These are phyloP conservation scores for Endotrypanum monterogeii DNA, from an alignment of 208 protist genomes.

Conservation along the genomic window DNA sequence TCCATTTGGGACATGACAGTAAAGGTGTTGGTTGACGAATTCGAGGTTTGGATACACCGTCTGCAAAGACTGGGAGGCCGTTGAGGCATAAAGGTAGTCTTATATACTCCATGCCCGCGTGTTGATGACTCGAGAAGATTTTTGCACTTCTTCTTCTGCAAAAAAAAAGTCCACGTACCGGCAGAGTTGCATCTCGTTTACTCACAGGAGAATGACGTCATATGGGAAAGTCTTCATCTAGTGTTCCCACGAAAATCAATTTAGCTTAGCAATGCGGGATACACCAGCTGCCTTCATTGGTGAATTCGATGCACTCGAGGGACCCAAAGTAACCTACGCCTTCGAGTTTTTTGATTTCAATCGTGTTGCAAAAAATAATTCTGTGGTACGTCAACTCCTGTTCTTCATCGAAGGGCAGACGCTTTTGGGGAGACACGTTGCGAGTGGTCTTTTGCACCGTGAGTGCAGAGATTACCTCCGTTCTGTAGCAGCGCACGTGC, in stretches of 20 bases:
- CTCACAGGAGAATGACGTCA: constrained; percentile 2
- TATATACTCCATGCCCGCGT: background rate
- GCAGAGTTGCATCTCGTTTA: background rate
- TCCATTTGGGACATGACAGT: background rate
- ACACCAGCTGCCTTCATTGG: constrained; percentile 70
- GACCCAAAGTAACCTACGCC: constrained; percentile 60
- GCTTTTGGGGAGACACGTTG: constrained; percentile 36
- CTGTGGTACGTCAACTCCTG: constrained; percentile 19
- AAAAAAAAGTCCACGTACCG: background rate
- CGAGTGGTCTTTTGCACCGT: constrained; percentile 50
- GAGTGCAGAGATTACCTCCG: constrained; percentile 53
- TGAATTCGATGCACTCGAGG: constrained; percentile 80
- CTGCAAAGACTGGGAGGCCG: too few species aligned
- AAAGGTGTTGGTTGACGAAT: background rate
- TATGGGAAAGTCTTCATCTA: background rate
- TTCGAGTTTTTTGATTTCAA: constrained; percentile 71
- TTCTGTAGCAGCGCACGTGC: constrained; percentile 54
- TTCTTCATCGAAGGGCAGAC: constrained; percentile 33
- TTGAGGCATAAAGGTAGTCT: background rate
- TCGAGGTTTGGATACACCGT: background rate
- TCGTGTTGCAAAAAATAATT: constrained; percentile 4
- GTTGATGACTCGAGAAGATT: background rate
- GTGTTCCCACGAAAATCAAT: background rate
- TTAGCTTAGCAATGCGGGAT: constrained; percentile 14
- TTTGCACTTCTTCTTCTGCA: background rate